phyloP scores from a whole-genome alignment of 805 yeast genomes.

The Lipomyces anomalus region DNA sequence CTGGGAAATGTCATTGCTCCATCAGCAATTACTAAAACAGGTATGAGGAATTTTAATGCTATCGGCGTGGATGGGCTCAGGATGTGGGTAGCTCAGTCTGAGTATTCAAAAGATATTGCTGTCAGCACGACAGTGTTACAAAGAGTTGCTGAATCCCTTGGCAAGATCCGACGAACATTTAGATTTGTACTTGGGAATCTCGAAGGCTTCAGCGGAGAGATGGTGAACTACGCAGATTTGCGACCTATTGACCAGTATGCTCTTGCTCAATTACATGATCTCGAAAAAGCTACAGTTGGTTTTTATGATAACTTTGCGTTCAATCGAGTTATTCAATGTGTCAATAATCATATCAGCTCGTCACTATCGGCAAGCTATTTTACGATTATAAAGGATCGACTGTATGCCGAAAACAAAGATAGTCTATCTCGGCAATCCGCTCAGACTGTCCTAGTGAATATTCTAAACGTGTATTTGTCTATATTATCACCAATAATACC shows the following conservation, averaged over 20 bases:
- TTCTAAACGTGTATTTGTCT: slow-evolving; percentile 58
- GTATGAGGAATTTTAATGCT: slow-evolving; percentile 50
- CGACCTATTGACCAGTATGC: slow-evolving; percentile 52
- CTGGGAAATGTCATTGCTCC: slow-evolving; percentile 79
- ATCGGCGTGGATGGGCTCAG: slow-evolving; percentile 89
- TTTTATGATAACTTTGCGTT: slow-evolving; percentile 58
- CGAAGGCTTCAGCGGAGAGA: slow-evolving; percentile 34
- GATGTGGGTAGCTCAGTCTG: slow-evolving; percentile 83
- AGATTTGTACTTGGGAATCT: slow-evolving; percentile 78
- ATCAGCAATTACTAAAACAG: slow-evolving; percentile 51
- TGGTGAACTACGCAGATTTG: slow-evolving; percentile 33
- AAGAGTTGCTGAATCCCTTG: slow-evolving; percentile 72
- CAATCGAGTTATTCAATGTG: slow-evolving; percentile 58
- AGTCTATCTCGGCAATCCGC: slow-evolving; percentile 50
- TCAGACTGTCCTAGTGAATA: slow-evolving; percentile 59
- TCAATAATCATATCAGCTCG: slow-evolving; percentile 67
- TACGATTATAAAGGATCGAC: slow-evolving; percentile 75
- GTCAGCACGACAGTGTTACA: slow-evolving; percentile 66
- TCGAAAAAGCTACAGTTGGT: slow-evolving; percentile 40
- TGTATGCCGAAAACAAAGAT: slow-evolving; percentile 59
- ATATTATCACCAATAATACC: slow-evolving; percentile 80
- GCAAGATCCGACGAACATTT: slow-evolving; percentile 77
- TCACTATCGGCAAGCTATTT: slow-evolving; percentile 79
- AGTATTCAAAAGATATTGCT: slow-evolving; percentile 74
- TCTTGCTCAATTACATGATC: slow-evolving; percentile 46